Base-by-base conservation (phyloP, 1,284 basidiomycete species). In the Anthracocystis walkeri region DNA sequence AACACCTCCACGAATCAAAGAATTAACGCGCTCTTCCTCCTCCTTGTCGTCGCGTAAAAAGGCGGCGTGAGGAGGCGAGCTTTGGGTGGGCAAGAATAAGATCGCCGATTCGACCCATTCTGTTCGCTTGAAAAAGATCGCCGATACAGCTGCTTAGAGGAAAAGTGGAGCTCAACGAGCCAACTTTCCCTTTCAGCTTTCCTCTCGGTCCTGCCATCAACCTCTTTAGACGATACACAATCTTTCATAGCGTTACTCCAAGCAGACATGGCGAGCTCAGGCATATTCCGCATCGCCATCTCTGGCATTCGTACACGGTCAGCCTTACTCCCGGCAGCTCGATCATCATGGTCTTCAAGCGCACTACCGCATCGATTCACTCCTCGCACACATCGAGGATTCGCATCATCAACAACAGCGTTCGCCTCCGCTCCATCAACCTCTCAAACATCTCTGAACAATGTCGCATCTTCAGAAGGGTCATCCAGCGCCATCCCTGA, bases 31-130 rank as follows among this genome's bases (percentile, higher is more conserved):
- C 33, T 45, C 60, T 57, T 58, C 27, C 44, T 31, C 25, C 14
- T 46, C 6, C n/a, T 27, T 55, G 16, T 42, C 31, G 58, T 65
- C 68, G 68, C 68, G 68, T 71, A 71, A 71, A 70, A 57, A 35
- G 54, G 45, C 29, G 21, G 38, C 25, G 52, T 25, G n/a, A 45
- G 35, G 33, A 5, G 33, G 33, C 33, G 33, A 33, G 29, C 33
- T 33, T 33, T 33, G 6, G 11, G 11, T 27, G 23, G 23, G 20
- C 27, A 54, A 20, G 6, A 45, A 16, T 14, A 14, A 31, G 29
- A 69, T 69, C 66, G 66, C 60, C 31, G 51, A 63, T 55, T 14
- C 14, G 4, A 0, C 7, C 4, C 7, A 3, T 38, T 38, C 14
- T 38, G 3, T 2, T 38, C 14, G 10, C 10, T 1, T 4, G 3